Evolutionary conservation across 352 stramenopile species (phyloP).

Genomic region (Globisporangium cylindrosporum): DNA sequence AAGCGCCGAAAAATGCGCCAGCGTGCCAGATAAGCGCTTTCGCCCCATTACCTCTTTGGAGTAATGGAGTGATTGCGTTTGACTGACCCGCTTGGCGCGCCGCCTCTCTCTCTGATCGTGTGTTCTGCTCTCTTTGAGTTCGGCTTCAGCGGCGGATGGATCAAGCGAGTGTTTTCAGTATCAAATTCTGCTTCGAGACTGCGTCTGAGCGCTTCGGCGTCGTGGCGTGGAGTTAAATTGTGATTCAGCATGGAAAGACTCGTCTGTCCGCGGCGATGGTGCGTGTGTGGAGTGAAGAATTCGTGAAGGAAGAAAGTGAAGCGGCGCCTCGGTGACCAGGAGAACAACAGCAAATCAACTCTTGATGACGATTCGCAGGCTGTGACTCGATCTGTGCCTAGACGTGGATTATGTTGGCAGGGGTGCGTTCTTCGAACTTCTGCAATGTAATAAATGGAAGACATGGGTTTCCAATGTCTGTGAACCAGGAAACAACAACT

Average conservation of each 20-base stretch:
- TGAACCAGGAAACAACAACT: neutral
- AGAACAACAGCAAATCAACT: constrained; percentile 2
- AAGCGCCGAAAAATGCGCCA: constrained; percentile 99
- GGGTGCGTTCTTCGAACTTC: neutral
- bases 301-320: too few species aligned
- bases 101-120: too few species aligned
- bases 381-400: constrained; percentile 1
- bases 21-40: constrained; percentile 94
- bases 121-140: too few species aligned
- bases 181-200: too few species aligned
- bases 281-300: too few species aligned
- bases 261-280: too few species aligned
- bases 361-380: neutral
- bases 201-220: too few species aligned
- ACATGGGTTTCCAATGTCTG: constrained; percentile 6
- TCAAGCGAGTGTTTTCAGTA: too few species aligned
- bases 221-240: too few species aligned
- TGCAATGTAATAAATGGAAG: constrained; percentile 5
- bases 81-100: constrained; percentile 2
- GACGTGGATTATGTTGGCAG: neutral
- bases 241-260: too few species aligned
- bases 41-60: neutral
- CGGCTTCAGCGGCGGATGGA: too few species aligned
- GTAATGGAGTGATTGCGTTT: neutral
- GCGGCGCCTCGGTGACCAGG: too few species aligned